phyloP scores from a whole-genome alignment of 2,329 filamentous ascomycete genomes.

The Chaetothyriales sp. region DNA sequence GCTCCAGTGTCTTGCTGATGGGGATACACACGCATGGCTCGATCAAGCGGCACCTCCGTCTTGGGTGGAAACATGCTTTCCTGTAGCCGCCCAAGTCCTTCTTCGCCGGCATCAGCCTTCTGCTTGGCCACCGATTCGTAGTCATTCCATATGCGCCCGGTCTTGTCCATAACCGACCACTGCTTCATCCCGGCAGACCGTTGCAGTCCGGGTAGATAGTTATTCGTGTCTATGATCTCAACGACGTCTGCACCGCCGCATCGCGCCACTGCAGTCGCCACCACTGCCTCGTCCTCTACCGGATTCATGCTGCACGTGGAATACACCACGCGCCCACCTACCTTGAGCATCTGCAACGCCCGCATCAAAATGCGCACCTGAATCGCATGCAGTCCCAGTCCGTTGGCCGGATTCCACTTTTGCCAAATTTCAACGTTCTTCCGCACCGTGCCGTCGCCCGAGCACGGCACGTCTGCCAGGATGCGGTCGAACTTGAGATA shows the following conservation, averaged over 20 bases:
- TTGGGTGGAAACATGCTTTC: slow-evolving; percentile 72
- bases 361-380: slow-evolving; percentile 84
- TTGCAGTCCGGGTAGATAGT: slow-evolving; percentile 62
- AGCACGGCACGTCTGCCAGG: slow-evolving; percentile 90
- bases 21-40: slow-evolving; percentile 87
- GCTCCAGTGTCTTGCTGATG: slow-evolving; percentile 93
- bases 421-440: slow-evolving; percentile 94
- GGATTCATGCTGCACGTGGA: slow-evolving; percentile 99
- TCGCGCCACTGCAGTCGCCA: slow-evolving; percentile 74
- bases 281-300: slow-evolving; percentile 87
- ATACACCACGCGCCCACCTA: slow-evolving; percentile 87
- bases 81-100: slow-evolving; percentile 53
- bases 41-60: slow-evolving; percentile 60
- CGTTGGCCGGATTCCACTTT: slow-evolving; percentile 82
- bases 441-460: slow-evolving; percentile 80
- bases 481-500: slow-evolving; percentile 97
- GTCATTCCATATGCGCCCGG: slow-evolving; percentile 60
- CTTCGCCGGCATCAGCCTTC: slow-evolving; percentile 42
- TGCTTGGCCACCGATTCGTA: slow-evolving; percentile 69
- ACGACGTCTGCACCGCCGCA: slow-evolving; percentile 76
- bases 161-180: slow-evolving; percentile 89
- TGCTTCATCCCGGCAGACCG: slow-evolving; percentile 60
- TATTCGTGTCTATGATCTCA: slow-evolving; percentile 68
- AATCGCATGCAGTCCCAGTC: slow-evolving; percentile 70
- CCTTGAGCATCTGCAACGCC: slow-evolving; percentile 89